phyloP scores from a whole-genome alignment of 225 moss, liverwort and hornwort species.

The Physcomitrellopsis africana region DNA sequence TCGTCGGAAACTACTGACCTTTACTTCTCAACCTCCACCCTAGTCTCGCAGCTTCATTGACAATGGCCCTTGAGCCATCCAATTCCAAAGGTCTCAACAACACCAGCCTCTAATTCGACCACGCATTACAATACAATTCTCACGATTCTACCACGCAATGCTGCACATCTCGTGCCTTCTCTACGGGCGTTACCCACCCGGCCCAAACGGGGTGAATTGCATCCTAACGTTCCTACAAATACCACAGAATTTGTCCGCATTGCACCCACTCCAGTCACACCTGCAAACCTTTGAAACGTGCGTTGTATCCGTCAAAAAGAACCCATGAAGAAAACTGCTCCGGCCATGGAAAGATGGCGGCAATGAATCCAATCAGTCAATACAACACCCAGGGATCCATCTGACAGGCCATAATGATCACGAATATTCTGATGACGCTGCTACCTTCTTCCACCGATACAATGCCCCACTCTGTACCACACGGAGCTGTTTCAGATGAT shows the following conservation, averaged over 20 bases:
- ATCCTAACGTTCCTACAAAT: not conserved
- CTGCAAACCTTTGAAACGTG: not conserved
- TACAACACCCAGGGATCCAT: not conserved
- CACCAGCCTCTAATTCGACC: not conserved
- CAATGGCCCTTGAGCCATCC: constrained; percentile 16
- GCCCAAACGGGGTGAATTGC: not conserved
- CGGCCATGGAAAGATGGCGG: not conserved
- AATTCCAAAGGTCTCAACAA: constrained; percentile 18
- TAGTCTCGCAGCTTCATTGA: constrained; percentile 23
- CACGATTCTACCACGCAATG: not conserved
- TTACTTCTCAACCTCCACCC: constrained; percentile 12
- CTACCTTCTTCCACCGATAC: constrained; percentile 16
- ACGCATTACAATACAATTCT: not conserved
- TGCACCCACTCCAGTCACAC: not conserved
- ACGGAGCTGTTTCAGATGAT: constrained; percentile 35
- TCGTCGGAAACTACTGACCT: constrained; percentile 24
- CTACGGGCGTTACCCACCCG: not conserved
- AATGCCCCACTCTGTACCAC: constrained; percentile 15
- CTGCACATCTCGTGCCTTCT: not conserved
- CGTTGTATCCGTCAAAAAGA: constrained; percentile 1
- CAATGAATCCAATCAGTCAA: constrained; percentile 20
- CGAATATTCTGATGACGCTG: constrained; percentile 26
- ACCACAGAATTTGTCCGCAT: not conserved
- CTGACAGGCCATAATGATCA: constrained; percentile 31
- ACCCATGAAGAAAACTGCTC: constrained; percentile 3